Evolutionary conservation across 176 grass and related monocot genomes (phyloP).

Genomic region (Aegilops umbellulata): DNA sequence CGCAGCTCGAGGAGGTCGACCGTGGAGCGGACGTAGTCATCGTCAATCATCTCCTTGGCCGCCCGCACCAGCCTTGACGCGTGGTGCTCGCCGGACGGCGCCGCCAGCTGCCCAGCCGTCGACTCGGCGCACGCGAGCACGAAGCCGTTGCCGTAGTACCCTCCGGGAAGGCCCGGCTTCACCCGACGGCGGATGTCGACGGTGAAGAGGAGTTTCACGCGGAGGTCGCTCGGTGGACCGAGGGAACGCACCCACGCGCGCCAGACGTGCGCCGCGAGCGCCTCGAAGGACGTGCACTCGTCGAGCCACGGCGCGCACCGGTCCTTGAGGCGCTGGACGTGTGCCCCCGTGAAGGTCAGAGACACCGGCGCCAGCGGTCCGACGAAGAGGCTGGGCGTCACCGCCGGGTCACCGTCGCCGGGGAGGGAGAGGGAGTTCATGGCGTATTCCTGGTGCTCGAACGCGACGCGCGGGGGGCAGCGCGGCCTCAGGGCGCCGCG

Average conservation of each 20-base stretch:
- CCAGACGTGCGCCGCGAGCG: conserved; percentile 70
- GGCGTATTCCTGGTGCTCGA: conserved; percentile 71
- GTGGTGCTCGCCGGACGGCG: not conserved
- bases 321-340: conserved; percentile 53
- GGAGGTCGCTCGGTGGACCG: conserved; percentile 38
- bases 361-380: too few relatives aligned
- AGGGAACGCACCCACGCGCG: conserved; percentile 63
- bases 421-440: too few relatives aligned
- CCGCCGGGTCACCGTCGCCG: too few relatives aligned
- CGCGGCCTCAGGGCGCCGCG: conserved; percentile 59
- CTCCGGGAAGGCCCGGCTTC: conserved; percentile 53
- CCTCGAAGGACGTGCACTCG: conserved; percentile 84
- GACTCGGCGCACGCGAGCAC: conserved; percentile 71
- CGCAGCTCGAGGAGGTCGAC: conserved; percentile 73
- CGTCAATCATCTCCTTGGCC: conserved; percentile 38
- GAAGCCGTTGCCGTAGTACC: conserved; percentile 82
- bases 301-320: conserved; percentile 19
- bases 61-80: conserved; percentile 60
- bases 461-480: conserved; percentile 51
- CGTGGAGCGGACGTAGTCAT: conserved; percentile 39
- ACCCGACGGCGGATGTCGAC: conserved; percentile 49
- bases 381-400: too few relatives aligned
- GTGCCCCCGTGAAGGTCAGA: too few relatives aligned
- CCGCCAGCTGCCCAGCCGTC: conserved; percentile 36
- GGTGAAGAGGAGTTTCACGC: conserved; percentile 84